These are phyloP conservation scores for Phytophthora pisi DNA, from an alignment of 352 stramenopile genomes.

Conservation along the genomic window DNA sequence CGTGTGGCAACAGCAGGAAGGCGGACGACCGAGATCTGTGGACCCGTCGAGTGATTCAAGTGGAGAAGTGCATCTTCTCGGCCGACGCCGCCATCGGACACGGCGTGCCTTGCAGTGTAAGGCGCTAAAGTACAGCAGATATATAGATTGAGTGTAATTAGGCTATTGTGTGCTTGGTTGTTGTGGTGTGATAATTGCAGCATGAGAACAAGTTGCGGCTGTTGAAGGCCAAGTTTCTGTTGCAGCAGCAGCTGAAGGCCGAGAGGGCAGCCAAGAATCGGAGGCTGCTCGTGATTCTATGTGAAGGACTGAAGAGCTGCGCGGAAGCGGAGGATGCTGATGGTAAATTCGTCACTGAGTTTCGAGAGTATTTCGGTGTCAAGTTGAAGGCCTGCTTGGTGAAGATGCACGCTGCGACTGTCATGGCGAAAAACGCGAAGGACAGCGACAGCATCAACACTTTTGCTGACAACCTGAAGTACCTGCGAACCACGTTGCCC, in stretches of 20 bases:
- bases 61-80: conserved; percentile 46
- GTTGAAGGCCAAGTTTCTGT: conserved; percentile 62
- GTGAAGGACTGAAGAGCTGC: conserved; percentile 46
- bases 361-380: conserved; percentile 56
- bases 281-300: conserved; percentile 52
- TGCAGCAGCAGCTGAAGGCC: conserved; percentile 51
- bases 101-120: conserved; percentile 28
- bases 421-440: conserved; percentile 33
- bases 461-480: conserved; percentile 59
- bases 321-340: conserved; percentile 21
- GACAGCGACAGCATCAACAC: conserved; percentile 13
- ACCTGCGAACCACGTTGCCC: conserved; percentile 51
- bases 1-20: conserved; percentile 49
- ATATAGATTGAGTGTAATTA: no score
- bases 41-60: conserved; percentile 53
- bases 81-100: conserved; percentile 29
- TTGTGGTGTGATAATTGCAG: conserved; percentile 14
- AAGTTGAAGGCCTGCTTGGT: conserved; percentile 60
- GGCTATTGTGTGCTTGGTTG: no score
- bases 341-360: conserved; percentile 8
- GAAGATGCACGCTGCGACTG: conserved; percentile 55
- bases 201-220: conserved; percentile 51
- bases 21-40: conserved; percentile 54
- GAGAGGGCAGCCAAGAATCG: conserved; percentile 44
- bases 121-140: neutral